phyloP scores from a whole-genome alignment of 2,329 filamentous ascomycete genomes.

The Tolypocladium capitatum region DNA sequence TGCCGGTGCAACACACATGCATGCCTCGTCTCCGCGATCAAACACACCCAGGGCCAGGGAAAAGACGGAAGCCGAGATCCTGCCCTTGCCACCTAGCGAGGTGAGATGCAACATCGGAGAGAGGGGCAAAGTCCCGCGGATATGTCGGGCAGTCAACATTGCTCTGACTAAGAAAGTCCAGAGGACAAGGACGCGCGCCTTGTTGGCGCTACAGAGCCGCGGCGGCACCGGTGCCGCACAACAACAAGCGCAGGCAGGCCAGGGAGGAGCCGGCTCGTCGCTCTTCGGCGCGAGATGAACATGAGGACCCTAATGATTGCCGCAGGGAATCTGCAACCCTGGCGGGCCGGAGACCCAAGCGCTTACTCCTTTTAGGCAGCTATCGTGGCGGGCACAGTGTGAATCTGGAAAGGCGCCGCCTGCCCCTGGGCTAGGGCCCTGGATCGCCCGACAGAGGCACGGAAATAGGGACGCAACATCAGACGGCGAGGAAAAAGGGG shows the following conservation, averaged over 20 bases:
- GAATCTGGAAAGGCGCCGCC: background rate
- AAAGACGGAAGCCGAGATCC: background rate
- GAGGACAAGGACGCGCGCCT: background rate
- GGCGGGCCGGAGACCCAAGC: constrained; percentile 1
- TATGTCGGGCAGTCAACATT: background rate
- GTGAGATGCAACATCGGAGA: background rate
- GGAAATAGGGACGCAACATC: background rate
- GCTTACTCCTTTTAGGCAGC: constrained; percentile 2
- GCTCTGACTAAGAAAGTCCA: background rate
- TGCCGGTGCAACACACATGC: background rate
- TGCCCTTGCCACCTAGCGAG: background rate
- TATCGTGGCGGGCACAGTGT: constrained; percentile 2
- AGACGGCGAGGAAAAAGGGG: background rate
- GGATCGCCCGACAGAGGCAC: background rate
- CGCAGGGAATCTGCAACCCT: background rate
- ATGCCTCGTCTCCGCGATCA: background rate
- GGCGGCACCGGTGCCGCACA: background rate
- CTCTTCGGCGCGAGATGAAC: background rate
- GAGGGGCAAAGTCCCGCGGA: background rate
- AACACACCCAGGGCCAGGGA: background rate
- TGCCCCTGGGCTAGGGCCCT: background rate
- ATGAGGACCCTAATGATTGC: background rate
- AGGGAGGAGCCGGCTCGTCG: background rate
- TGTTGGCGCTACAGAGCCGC: too few relatives aligned
- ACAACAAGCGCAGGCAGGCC: background rate